phyloP scores from a whole-genome alignment of 2,329 filamentous ascomycete species.

The Clarireedia hainanense region DNA sequence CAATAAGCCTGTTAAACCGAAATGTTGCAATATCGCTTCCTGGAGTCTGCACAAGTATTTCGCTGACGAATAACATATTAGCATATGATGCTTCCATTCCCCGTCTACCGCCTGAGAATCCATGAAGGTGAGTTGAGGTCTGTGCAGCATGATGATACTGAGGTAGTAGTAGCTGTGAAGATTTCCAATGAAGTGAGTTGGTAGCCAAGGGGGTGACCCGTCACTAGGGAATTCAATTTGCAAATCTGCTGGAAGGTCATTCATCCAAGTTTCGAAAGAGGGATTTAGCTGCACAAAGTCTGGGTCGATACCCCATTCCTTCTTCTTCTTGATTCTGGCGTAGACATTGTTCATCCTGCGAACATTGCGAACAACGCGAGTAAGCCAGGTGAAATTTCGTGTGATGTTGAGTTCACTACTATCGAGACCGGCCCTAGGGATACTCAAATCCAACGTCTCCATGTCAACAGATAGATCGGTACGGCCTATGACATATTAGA shows the following conservation, averaged over 20 bases:
- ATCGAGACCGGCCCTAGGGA: conserved; percentile 60
- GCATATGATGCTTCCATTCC: conserved; percentile 82
- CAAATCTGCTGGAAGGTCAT: conserved; percentile 70
- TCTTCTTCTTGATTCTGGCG: conserved; percentile 62
- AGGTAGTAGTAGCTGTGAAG: conserved; percentile 85
- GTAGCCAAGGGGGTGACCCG: conserved; percentile 73
- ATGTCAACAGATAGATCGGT: conserved; percentile 69
- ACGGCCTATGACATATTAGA: conserved; percentile 46
- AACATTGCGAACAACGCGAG: conserved; percentile 70
- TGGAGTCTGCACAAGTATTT: conserved; percentile 81
- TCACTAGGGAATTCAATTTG: conserved; percentile 70
- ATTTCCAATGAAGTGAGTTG: conserved; percentile 82
- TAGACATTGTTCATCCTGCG: conserved; percentile 70
- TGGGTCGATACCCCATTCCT: conserved; percentile 82
- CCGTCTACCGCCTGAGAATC: conserved; percentile 63
- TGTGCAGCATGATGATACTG: conserved; percentile 75
- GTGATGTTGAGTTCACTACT: conserved; percentile 70
- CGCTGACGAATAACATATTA: conserved; percentile 75
- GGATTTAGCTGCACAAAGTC: conserved; percentile 74
- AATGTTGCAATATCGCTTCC: conserved; percentile 70
- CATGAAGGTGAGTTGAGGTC: conserved; percentile 74
- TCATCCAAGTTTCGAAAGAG: conserved; percentile 66
- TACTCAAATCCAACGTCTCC: conserved; percentile 67
- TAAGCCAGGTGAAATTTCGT: conserved; percentile 76
- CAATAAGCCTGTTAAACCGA: conserved; percentile 70